Evolutionary conservation across 495 filamentous ascomycete genomes (phyloP).

Genomic region (Aspergillus coremiiformis): DNA sequence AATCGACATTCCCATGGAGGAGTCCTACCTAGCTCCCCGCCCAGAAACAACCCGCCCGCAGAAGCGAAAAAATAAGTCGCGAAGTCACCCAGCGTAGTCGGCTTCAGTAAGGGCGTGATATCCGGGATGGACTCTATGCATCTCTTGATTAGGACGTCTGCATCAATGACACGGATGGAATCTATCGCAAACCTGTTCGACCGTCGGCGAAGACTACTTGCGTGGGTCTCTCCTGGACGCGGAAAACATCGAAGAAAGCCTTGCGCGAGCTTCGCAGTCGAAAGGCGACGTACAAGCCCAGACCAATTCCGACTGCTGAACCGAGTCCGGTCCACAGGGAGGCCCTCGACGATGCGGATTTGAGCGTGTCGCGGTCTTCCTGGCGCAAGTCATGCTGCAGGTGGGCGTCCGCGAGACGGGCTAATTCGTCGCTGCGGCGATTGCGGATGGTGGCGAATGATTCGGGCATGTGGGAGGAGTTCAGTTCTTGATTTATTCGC

Average conservation of each 20-base stretch:
- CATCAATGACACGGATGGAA: not conserved
- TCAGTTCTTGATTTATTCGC: no score
- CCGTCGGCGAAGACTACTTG: constrained; percentile 57
- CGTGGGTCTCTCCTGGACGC: constrained; percentile 50
- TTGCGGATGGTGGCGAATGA: constrained; percentile 51
- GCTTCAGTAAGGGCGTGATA: constrained; percentile 48
- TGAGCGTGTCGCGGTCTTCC: constrained; percentile 52
- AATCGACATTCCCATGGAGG: no score
- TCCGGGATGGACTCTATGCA: constrained; percentile 53
- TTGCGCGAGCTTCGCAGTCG: constrained; percentile 47
- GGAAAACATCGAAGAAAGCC: constrained; percentile 52
- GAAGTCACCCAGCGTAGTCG: constrained; percentile 50
- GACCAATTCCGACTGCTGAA: constrained; percentile 49
- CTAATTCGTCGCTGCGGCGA: constrained; percentile 45
- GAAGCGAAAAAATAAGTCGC: constrained; percentile 58
- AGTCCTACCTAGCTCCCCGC: constrained; percentile 49
- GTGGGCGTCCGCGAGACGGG: constrained; percentile 54
- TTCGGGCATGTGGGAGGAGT: constrained; percentile 32
- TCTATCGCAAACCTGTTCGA: constrained; percentile 38
- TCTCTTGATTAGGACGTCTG: not conserved
- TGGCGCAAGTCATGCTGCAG: constrained; percentile 52
- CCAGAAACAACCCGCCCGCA: constrained; percentile 53
- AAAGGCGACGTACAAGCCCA: constrained; percentile 52
- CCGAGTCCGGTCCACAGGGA: constrained; percentile 49
- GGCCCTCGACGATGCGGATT: constrained; percentile 45